Conservation (phyloP, 441 rosid genomes). For the Gossypium armourianum region DNA sequence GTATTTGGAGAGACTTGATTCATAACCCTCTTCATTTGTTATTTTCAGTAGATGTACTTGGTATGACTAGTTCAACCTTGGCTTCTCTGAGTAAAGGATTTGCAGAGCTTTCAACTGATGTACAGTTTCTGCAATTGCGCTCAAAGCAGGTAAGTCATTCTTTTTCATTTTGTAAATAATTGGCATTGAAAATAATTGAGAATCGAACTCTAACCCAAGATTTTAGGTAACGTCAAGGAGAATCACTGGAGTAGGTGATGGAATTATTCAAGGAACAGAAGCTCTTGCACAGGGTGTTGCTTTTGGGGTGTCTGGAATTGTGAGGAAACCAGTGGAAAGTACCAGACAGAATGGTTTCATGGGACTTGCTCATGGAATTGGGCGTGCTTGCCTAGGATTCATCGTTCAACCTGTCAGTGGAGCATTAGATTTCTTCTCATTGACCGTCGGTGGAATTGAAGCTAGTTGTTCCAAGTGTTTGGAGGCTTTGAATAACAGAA, state of each 20-base stretch:
- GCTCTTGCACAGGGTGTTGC: slow-evolving; percentile 98
- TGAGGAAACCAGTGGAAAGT: slow-evolving; percentile 89
- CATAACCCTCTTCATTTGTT: slow-evolving; percentile 93
- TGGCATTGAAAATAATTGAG: slow-evolving; percentile 2
- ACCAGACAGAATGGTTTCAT: slow-evolving; percentile 76
- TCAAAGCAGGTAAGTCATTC: slow-evolving; percentile 64
- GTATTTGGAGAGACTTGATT: slow-evolving; percentile 86
- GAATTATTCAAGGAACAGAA: slow-evolving; percentile 89
- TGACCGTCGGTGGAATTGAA: slow-evolving; percentile 92
- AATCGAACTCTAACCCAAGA: slow-evolving; percentile 17
- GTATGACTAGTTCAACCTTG: slow-evolving; percentile 96
- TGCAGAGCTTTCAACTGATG: slow-evolving; percentile 97
- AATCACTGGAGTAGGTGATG: slow-evolving; percentile 94
- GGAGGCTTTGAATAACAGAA: slow-evolving; percentile 58
- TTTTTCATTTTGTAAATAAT: slow-evolving; percentile 8
- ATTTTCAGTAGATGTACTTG: slow-evolving; percentile 92
- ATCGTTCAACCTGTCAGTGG: slow-evolving; percentile 93
- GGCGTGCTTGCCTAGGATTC: slow-evolving; percentile 76
- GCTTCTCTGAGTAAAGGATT: slow-evolving; percentile 95
- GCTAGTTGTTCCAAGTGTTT: slow-evolving; percentile 91
- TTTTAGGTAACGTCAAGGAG: slow-evolving; percentile 80
- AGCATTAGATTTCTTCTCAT: slow-evolving; percentile 84
- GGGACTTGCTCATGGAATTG: slow-evolving; percentile 96
- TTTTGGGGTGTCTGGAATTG: slow-evolving; percentile 94
- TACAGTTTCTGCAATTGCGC: slow-evolving; percentile 82